Base-by-base conservation (phyloP, 148 eudicot genomes). In the Rhododendron ovatum region DNA sequence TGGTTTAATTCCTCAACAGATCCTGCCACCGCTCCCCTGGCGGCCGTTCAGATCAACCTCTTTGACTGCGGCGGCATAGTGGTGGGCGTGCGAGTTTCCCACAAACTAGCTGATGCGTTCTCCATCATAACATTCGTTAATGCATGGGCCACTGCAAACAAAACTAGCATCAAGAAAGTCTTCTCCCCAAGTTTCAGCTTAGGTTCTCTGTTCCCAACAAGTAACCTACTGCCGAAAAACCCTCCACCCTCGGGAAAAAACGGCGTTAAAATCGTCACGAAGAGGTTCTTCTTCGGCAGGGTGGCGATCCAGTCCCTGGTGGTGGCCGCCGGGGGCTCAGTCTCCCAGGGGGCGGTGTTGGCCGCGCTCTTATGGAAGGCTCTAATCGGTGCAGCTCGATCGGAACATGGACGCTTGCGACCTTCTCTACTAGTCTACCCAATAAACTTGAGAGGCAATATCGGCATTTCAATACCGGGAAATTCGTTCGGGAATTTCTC, bases 361-460 rank as follows among this genome's bases (percentile, higher is more conserved):
- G 63, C 50, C 13, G 85, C 84, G n/a, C 7, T 89, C 22, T 37
- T 89, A 81, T 89, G 87, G 89, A 86, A 87, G 83, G 87, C 84
- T 50, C 83, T 87, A 3, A 75, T 89, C 1, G 65, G 80, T 9
- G 47, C 84, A 8, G 78, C 86, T 10, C 26, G 8, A 12, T 75
- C 30, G 4, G 82, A 71, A 78, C 59, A 87, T n/a, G 87, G 87
- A 13, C 77, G 45, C 24, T 78, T 50, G 1, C 77, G 89, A n/a
- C 18, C 69, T 28, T 84, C 87, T 3, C 20, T 78, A 7, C 50
- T 84, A 4, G 45, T 50, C 28, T 80, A 76, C 57, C 74, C 87
- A 6, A 61, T 87, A 41, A 87, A 86, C 53, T 51, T 89, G 74
- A 39, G 88, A 48, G 88, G 82, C 1, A 89, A 78, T 28, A 24